Conservation (phyloP, 331 rosid species). For the Telfairia occidentalis region DNA sequence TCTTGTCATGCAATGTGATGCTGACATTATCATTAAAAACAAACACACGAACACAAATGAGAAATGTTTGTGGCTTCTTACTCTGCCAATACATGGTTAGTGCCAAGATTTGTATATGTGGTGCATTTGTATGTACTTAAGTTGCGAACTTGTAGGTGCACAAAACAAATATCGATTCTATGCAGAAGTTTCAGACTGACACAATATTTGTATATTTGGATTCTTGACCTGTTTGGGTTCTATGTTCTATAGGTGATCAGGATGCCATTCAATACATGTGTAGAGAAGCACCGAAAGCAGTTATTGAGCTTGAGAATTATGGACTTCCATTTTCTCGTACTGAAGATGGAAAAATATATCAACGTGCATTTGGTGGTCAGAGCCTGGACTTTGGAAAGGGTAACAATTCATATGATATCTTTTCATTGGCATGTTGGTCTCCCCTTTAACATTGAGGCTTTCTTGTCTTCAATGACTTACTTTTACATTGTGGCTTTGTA, state of each 20-base stretch:
- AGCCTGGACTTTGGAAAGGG: constrained; percentile 97
- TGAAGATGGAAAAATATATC: constrained; percentile 89
- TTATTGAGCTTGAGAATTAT: constrained; percentile 92
- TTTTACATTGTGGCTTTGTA: constrained; percentile 25
- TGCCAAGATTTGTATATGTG: background rate
- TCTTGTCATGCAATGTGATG: background rate
- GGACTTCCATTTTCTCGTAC: constrained; percentile 96
- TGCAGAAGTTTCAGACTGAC: background rate
- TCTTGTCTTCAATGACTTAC: constrained; percentile 9
- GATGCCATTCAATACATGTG: constrained; percentile 99
- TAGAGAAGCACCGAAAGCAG: constrained; percentile 97
- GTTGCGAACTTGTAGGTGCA: background rate
- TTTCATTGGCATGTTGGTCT: constrained; percentile 4
- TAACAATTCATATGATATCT: constrained; percentile 15
- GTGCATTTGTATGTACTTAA: background rate
- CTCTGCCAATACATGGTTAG: background rate
- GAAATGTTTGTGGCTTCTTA: background rate
- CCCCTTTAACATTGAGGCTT: constrained; percentile 11
- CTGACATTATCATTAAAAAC: background rate
- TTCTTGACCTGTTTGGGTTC: constrained; percentile 18
- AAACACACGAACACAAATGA: background rate
- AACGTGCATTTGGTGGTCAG: constrained; percentile 99
- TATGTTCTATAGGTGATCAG: constrained; percentile 66
- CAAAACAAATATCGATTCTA: background rate
- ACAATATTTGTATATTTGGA: background rate